Base-by-base conservation (phyloP, 176 grass and related monocot genomes). In the Thinopyrum elongatum region DNA sequence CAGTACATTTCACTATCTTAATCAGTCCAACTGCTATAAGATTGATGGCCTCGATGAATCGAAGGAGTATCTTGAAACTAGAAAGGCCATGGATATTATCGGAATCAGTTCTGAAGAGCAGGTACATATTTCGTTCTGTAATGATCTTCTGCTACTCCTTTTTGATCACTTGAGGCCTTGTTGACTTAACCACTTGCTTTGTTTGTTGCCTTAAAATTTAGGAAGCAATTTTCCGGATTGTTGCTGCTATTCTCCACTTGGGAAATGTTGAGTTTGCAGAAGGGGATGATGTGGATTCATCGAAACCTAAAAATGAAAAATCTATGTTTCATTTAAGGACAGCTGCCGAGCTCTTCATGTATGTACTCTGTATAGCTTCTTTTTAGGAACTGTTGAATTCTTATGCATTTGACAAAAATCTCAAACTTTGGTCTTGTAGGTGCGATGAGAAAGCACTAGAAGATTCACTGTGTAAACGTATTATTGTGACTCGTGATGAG, bases 401-500 rank as follows among this genome's bases (percentile, higher is more conserved):
- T 22, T 90, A 55, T n/a, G n/a, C 30, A 71, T 58, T 44, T 82
- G 9, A 70, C 27, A 82, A 81, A 65, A 57, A 30, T 75, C 65
- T 78, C 39, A 13, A 82, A 86, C 61, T 82, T 73, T 88, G 76
- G n/a, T 87, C 70, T 64, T 70, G 28, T 68, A 99, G 97, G 97
- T 99, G 97, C 25, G 87, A 99, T 41, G 90, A 72, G 82, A 90
- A 93, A 76, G 90, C 91, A 77, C 82, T 99, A 73, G 88, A 94
- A 91, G 92, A 99, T 88, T 95, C 97, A 59, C 87, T 99, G 70
- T 96, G 94, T 66, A 88, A 99, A 79, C 91, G 97, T 64, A 79
- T 99, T 79, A 99, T 99, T 69, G 90, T 96, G 69, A 99, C 97
- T 34, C 91, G 94, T 25, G 97, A 95, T 90, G 97, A 96, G 80